Percentiles rank a stretch among this genome's conserved stretches.
Conservation (phyloP, 495 filamentous ascomycete genomes). For the Annulohypoxylon stygium region DNA sequence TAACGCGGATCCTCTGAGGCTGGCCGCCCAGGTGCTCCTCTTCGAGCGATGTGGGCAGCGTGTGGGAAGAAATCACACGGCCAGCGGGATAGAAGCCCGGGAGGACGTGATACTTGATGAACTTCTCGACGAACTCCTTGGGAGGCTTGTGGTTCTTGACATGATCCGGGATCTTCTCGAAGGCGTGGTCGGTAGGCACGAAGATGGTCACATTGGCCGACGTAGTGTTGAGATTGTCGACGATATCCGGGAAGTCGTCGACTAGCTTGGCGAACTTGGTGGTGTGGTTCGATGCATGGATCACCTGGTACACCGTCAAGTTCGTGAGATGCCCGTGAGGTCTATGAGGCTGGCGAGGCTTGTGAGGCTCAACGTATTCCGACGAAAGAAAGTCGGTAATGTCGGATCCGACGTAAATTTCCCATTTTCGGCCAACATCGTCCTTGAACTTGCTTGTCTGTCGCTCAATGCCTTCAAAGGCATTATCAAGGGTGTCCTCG, state of each 20-base stretch:
- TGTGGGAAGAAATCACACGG: constrained; percentile 71
- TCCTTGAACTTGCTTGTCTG: constrained; percentile 47
- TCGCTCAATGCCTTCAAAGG: constrained; percentile 51
- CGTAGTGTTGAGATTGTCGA: constrained; percentile 76
- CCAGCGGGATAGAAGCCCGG: constrained; percentile 71
- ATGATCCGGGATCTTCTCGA: constrained; percentile 73
- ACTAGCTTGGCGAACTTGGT: constrained; percentile 80
- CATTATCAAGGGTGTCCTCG: constrained; percentile 55
- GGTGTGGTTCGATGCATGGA: constrained; percentile 78
- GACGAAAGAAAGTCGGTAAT: constrained; percentile 42
- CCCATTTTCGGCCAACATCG: constrained; percentile 15
- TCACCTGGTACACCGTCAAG: constrained; percentile 80
- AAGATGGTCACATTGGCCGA: constrained; percentile 81
- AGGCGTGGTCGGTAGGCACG: constrained; percentile 79
- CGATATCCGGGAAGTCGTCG: constrained; percentile 76
- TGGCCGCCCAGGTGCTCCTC: constrained; percentile 66
- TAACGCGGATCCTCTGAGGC: constrained; percentile 76
- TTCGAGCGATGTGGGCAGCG: constrained; percentile 75
- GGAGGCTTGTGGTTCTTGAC: constrained; percentile 62
- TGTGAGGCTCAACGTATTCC: constrained; percentile 32
- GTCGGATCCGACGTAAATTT: constrained; percentile 22
- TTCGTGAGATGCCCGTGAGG: constrained; percentile 62
- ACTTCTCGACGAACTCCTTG: constrained; percentile 72
- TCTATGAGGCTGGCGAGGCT: constrained; percentile 5
- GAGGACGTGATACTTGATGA: constrained; percentile 79